Conservation (phyloP, 208 protist genomes). For the Trypanosoma scelopori region DNA sequence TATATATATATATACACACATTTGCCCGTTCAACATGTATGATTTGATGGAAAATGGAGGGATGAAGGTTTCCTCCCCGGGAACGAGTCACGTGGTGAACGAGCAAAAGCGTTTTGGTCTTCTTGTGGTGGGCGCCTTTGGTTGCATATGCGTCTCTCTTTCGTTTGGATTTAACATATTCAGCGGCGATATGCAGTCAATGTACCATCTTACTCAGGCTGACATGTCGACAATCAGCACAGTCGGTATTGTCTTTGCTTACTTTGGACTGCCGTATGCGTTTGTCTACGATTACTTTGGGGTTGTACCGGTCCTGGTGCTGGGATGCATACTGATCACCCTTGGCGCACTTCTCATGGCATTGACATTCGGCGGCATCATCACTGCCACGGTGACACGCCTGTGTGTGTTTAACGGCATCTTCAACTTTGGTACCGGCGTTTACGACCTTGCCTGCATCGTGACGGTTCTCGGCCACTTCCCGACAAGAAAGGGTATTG, state of each 20-base stretch:
- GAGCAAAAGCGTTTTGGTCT: conserved; percentile 43
- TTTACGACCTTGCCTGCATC: conserved; percentile 72
- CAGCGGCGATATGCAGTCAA: conserved; percentile 54
- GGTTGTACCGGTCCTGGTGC: conserved; percentile 58
- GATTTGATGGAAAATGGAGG: conserved; percentile 2
- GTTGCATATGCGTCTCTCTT: conserved; percentile 69
- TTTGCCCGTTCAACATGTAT: too few relatives aligned
- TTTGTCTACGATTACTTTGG: conserved; percentile 79
- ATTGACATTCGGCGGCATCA: conserved; percentile 48
- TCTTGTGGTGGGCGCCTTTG: conserved; percentile 37
- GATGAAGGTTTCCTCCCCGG: conserved; percentile 23
- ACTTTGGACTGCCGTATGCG: conserved; percentile 62
- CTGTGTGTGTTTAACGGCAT: conserved; percentile 62
- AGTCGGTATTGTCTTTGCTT: conserved; percentile 45
- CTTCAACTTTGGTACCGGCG: conserved; percentile 52
- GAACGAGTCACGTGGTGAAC: conserved; percentile 31
- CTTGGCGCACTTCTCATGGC: conserved; percentile 60
- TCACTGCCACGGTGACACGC: conserved; percentile 49
- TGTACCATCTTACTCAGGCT: conserved; percentile 68
- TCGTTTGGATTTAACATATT: conserved; percentile 82
- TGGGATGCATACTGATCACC: conserved; percentile 51
- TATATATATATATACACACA: too few relatives aligned
- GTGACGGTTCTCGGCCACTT: conserved; percentile 81
- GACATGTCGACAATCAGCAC: conserved; percentile 81
- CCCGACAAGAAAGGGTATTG: conserved; percentile 66